Conservation (phyloP, 345 rosid genomes). For the Moricandia moricandioides region DNA sequence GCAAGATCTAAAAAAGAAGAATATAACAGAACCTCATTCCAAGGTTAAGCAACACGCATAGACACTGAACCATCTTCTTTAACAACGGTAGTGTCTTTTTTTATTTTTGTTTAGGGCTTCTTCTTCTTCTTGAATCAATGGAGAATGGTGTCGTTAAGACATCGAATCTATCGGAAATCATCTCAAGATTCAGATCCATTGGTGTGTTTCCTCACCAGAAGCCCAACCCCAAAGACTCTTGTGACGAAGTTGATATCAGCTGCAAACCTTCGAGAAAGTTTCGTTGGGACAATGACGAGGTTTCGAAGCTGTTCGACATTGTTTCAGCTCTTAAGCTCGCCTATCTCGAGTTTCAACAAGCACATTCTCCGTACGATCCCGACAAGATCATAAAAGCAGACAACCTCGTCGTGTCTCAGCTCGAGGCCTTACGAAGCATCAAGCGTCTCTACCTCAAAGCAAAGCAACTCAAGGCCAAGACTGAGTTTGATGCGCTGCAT, state of each 20-base stretch:
- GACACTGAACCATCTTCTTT: too few relatives aligned
- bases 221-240: not conserved
- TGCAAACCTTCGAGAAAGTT: constrained; percentile 26
- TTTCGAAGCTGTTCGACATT: constrained; percentile 46
- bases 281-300: constrained; percentile 21
- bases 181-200: constrained; percentile 59
- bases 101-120: not conserved
- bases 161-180: constrained; percentile 35
- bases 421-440: constrained; percentile 43
- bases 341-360: constrained; percentile 56
- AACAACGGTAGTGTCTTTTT: too few relatives aligned
- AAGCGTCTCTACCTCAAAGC: constrained; percentile 39
- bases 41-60: constrained; percentile 8
- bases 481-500: constrained; percentile 26
- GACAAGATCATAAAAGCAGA: constrained; percentile 55
- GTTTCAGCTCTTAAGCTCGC: constrained; percentile 49
- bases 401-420: constrained; percentile 46
- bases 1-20: constrained; percentile 34
- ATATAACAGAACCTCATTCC: constrained; percentile 15
- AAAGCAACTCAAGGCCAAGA: constrained; percentile 21
- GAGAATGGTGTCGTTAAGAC: constrained; percentile 41
- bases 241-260: not conserved
- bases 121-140: constrained; percentile 32
- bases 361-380: constrained; percentile 55
- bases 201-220: constrained; percentile 46